Evolutionary conservation across 345 rosid genomes (phyloP).

Genomic region (Cardiospermum halicacabum): DNA sequence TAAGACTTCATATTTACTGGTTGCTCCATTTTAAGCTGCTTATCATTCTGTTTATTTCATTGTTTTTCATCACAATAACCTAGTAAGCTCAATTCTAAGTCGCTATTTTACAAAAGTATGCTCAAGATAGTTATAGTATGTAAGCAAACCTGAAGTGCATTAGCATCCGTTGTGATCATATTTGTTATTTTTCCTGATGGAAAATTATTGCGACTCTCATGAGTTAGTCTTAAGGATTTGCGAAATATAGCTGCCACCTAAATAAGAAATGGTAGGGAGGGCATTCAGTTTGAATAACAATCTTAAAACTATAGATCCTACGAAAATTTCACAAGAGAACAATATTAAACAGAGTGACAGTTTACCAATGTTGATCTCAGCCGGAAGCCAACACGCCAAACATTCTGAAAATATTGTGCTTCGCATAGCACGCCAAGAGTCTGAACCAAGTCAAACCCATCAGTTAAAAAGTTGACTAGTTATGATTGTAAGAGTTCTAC

Average conservation of each 20-base stretch:
- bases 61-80: background rate
- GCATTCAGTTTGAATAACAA: slow-evolving; percentile 11
- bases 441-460: slow-evolving; percentile 33
- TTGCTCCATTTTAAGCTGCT: too few relatives aligned
- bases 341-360: slow-evolving; percentile 4
- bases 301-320: slow-evolving; percentile 1
- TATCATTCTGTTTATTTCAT: too few relatives aligned
- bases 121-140: background rate
- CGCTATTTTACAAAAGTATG: background rate
- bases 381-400: slow-evolving; percentile 82
- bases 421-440: slow-evolving; percentile 70
- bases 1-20: too few relatives aligned
- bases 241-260: slow-evolving; percentile 95
- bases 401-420: slow-evolving; percentile 77
- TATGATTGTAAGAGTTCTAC: background rate
- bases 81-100: background rate
- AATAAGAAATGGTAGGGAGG: slow-evolving; percentile 8
- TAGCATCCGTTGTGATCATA: slow-evolving; percentile 95
- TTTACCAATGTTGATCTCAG: slow-evolving; percentile 89
- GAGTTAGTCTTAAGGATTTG: slow-evolving; percentile 78
- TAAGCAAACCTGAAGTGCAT: slow-evolving; percentile 68
- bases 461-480: slow-evolving; percentile 11
- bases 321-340: background rate
- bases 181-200: slow-evolving; percentile 88
- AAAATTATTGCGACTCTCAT: slow-evolving; percentile 79